Evolutionary conservation across 306 rosid species (phyloP), one percentile per base, ranked within the genome.

Genomic region (Ormosia emarginata): DNA sequence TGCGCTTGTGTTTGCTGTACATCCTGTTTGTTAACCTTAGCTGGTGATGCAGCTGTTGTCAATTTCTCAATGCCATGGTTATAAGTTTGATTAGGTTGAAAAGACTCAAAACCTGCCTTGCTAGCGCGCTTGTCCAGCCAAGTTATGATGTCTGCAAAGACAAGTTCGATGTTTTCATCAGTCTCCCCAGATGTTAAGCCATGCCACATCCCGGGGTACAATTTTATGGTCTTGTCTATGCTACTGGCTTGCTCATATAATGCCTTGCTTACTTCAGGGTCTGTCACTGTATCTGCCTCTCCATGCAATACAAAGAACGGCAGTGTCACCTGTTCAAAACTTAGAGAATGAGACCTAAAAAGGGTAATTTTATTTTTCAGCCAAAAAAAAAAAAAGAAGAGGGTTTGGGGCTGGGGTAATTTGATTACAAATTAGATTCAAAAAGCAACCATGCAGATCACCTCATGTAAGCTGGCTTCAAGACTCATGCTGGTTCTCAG

Each of bases 181-280:
- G 97, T 83, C 83, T 95, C 99, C 24, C 97, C 97, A 0, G 90
- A 76, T 7, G 98, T 90, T 63, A 95, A 53, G 40, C 86, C 94
- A 69, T 95, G 97, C 98, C 99, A 93, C 99, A 95, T 93, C 84
- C 90, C 98, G 0, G 89, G 88, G 75, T 93, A 95, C 70, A 95
- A 6, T 75, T 86, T 90, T 4, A 95, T 83, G 66, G 94, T 92
- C 88, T 93, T 95, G 93, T 95, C 99, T 44, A 1, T 30, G 74
- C 97, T 93, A 79, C 94, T 74, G 6, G 98, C 93, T 78, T 64
- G 80, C 33, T 92, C 86, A 77, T 92, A 86, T 15, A 95, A 61
- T 63, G 86, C 87, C 79, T 77, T 90, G 89, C 98, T 93, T 24
- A 90, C 87, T 86, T 93, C 94, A 36, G 97, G 99, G 84, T 95